Base-by-base conservation (phyloP, 139 green algal species). In the Chlamydomonas incerta region DNA sequence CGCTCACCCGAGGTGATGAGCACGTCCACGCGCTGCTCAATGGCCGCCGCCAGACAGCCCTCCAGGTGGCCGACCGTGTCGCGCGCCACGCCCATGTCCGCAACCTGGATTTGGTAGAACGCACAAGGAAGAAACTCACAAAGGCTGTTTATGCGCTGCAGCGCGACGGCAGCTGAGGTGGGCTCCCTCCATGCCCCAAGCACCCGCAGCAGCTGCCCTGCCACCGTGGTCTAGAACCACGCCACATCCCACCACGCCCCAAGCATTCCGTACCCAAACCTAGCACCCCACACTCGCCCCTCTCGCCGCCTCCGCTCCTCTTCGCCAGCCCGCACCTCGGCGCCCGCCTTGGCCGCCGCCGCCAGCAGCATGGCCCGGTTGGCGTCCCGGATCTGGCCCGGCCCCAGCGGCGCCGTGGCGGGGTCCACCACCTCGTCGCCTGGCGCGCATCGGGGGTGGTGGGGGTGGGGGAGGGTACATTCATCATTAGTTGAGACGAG, bases 311-410 rank as follows among this genome's bases (percentile, higher is more conserved):
- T 50, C 41, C 41, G 6, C 41, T 8, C 41, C 41, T 50, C 41
- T 50, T 50, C 6, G 6, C 41, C 41, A 50, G 41, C 41, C 6
- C 41, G 6, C 41, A 50, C 81, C 35, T 83, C 66, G 34, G 82
- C 84, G 5, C 95, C 94, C 3, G 90, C 85, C n/a, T 85, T 83
- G 0, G 63, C 72, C 0, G 92, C 96, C 24, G 95, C 93, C 20
- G 97, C 95, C 47, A 98, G 67, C 81, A 99, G 94, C 95, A 99
- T 98, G 17, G 94, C 63, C 17, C 97, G 86, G 90, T 99, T 99
- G 86, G 94, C 90, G 82, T 99, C 97, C 2, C 94, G 79, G 72
- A 99, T 96, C 91, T 98, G 90, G 21, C 96, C 96, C n/a, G 90
- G 91, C 11, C 85, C 74, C 57, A 97, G 89, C 6, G 83, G 55